A percentile compares a stretch with the other conserved stretches of the same genome.
Evolutionary conservation across 164 flowering plant species (phyloP).

Genomic region (Stephania yunnanensis): DNA sequence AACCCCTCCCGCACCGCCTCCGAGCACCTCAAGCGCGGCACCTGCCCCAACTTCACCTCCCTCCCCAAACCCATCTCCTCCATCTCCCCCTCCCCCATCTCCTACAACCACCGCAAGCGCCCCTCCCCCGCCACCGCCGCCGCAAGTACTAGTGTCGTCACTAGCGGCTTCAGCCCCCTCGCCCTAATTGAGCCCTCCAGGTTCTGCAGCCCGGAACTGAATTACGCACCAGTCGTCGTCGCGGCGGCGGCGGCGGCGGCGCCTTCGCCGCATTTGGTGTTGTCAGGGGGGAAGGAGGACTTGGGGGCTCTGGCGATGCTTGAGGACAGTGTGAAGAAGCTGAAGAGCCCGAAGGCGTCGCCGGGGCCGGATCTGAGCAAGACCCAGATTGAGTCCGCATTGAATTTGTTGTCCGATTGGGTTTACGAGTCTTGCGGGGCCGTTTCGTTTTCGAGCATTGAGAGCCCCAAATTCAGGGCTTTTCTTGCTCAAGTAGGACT

Average conservation of each 20-base stretch:
- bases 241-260: background rate
- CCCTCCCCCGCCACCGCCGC: constrained; percentile 21
- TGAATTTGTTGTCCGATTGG: constrained; percentile 79
- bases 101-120: constrained; percentile 29
- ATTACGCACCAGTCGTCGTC: background rate
- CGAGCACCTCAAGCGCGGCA: constrained; percentile 88
- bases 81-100: constrained; percentile 31
- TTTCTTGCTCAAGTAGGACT: constrained; percentile 83
- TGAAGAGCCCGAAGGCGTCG: constrained; percentile 81
- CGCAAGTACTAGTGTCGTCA: constrained; percentile 7
- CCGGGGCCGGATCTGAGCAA: constrained; percentile 67
- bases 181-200: constrained; percentile 59
- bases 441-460: constrained; percentile 73
- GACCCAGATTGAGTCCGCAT: constrained; percentile 60
- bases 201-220: constrained; percentile 26
- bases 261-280: constrained; percentile 49
- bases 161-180: constrained; percentile 29
- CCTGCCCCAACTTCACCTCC: constrained; percentile 80
- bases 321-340: constrained; percentile 91
- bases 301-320: constrained; percentile 85
- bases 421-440: constrained; percentile 86
- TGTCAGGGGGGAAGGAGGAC: constrained; percentile 96
- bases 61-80: constrained; percentile 55
- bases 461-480: constrained; percentile 83
- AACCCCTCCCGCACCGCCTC: constrained; percentile 96